A percentile compares a stretch with the other conserved stretches of the same genome.
Conservation (phyloP, 208 protist genomes). For the Wallacemonas sp. region DNA sequence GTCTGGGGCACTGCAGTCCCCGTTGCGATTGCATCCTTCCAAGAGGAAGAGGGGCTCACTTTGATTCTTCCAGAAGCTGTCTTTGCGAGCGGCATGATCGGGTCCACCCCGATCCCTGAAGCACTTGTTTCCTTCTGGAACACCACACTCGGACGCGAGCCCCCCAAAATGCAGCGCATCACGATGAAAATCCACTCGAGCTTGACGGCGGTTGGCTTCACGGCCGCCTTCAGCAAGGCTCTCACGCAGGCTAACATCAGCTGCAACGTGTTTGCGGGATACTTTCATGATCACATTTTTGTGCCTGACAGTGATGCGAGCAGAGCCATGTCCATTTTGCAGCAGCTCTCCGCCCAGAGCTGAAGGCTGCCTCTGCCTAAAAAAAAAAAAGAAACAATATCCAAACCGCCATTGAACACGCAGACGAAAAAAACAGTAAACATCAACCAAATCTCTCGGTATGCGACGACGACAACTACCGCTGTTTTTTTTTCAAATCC, state of each 20-base stretch:
- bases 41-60: conserved; percentile 31
- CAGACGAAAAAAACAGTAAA: no score
- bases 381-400: no score
- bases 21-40: conserved; percentile 25
- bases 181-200: conserved; percentile 56
- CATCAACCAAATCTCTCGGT: no score
- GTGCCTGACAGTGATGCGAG: conserved; percentile 19
- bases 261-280: conserved; percentile 51
- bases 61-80: conserved; percentile 32
- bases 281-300: conserved; percentile 56
- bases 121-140: conserved; percentile 4
- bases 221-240: conserved; percentile 36
- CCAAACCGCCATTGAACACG: no score
- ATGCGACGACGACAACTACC: no score
- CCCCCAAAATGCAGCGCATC: conserved; percentile 37
- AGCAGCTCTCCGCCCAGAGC: conserved; percentile 3
- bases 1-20: conserved; percentile 14
- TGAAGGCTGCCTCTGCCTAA: no score
- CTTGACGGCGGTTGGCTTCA: conserved; percentile 46
- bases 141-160: neutral
- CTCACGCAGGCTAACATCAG: conserved; percentile 41
- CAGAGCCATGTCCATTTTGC: conserved; percentile 21
- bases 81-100: conserved; percentile 1
- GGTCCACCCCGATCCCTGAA: neutral
- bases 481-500: no score